Conservation (phyloP, 805 yeast species). For the Candida alai region DNA sequence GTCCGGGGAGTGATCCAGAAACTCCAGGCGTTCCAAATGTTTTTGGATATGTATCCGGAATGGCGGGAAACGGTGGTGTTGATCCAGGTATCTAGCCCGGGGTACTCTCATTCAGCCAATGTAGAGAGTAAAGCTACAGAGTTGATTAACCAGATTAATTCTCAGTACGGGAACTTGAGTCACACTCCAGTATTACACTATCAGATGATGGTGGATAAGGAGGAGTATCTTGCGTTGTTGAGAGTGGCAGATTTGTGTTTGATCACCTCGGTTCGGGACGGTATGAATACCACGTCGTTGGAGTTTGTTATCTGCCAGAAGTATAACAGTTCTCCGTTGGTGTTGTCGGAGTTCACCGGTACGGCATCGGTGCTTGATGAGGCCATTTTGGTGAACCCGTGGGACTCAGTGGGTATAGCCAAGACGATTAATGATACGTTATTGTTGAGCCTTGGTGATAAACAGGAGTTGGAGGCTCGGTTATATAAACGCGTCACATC, state of each 20-base stretch:
- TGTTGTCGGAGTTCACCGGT: slow-evolving; percentile 92
- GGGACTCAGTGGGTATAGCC: slow-evolving; percentile 95
- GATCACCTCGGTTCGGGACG: slow-evolving; percentile 89
- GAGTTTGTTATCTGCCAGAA: slow-evolving; percentile 90
- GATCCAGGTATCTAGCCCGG: slow-evolving; percentile 88
- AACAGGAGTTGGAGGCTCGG: slow-evolving; percentile 43
- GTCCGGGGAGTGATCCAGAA: slow-evolving; percentile 95
- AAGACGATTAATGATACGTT: slow-evolving; percentile 72
- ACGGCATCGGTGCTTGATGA: slow-evolving; percentile 67
- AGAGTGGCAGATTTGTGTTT: slow-evolving; percentile 88
- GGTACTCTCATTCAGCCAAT: slow-evolving; percentile 54
- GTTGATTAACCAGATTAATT: slow-evolving; percentile 75
- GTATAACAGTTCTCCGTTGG: slow-evolving; percentile 66
- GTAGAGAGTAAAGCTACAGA: slow-evolving; percentile 83
- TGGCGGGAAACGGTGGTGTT: slow-evolving; percentile 85
- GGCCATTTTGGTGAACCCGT: slow-evolving; percentile 87
- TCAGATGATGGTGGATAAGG: slow-evolving; percentile 82
- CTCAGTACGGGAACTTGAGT: slow-evolving; percentile 77
- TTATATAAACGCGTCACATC: slow-evolving; percentile 61
- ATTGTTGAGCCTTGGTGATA: slow-evolving; percentile 46
- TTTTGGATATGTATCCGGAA: slow-evolving; percentile 86
- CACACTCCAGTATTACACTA: slow-evolving; percentile 89
- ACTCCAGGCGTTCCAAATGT: slow-evolving; percentile 83
- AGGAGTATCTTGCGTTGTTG: slow-evolving; percentile 83
- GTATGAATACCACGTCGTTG: slow-evolving; percentile 92